Conservation (phyloP, 148 eudicot species). For the Pouteria glomerata region DNA sequence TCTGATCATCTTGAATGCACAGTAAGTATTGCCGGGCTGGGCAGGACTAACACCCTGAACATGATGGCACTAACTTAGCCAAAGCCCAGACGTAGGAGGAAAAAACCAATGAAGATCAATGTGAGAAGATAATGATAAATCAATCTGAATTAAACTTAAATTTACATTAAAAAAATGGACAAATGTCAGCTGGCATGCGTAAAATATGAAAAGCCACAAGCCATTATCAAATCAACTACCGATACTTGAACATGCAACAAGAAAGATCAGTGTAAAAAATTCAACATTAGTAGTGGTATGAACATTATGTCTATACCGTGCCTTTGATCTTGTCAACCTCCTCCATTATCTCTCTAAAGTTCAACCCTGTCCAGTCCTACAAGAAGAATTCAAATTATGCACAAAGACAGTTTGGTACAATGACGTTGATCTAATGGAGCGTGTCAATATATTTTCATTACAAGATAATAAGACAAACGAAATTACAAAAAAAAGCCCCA, state of each 20-base stretch:
- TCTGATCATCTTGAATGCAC: not conserved
- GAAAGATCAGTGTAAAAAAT: not conserved
- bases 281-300: not conserved
- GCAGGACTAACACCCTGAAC: not conserved
- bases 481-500: not conserved
- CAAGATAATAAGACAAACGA: not conserved
- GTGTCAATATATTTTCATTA: not conserved
- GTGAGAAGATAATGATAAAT: too few relatives aligned
- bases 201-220: not conserved
- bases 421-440: not conserved
- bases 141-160: too few relatives aligned
- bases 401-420: not conserved
- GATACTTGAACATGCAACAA: not conserved
- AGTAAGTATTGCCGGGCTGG: not conserved
- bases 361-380: conserved; percentile 97
- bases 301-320: conserved; percentile 63
- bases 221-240: not conserved
- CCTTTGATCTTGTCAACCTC: conserved; percentile 94
- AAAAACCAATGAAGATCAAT: too few relatives aligned
- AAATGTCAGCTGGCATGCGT: not conserved
- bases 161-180: too few relatives aligned
- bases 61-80: not conserved
- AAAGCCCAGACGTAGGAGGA: not conserved
- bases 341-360: conserved; percentile 82
- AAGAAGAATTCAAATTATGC: conserved; percentile 15